Evolutionary conservation across 345 rosid genomes (phyloP).

Genomic region (Murraya paniculata): DNA sequence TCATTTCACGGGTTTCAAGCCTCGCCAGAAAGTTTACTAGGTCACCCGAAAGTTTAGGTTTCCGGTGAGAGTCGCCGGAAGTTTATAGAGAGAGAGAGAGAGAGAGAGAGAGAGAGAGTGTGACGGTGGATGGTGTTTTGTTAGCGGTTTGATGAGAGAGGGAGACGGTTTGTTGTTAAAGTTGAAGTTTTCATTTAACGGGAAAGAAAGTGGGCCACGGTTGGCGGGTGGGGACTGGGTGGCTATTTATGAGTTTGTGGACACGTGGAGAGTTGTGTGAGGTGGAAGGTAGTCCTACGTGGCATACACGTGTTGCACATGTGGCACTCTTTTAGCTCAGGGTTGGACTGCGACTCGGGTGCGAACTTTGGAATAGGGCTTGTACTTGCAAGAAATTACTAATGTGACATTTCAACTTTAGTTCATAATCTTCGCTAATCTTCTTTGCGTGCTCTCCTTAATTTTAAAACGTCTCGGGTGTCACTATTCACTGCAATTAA

Average conservation of each 20-base stretch:
- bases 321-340: background rate
- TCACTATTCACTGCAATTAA: too few species aligned
- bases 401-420: background rate
- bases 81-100: background rate
- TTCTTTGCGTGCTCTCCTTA: too few species aligned
- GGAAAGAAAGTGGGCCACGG: slow-evolving; percentile 5
- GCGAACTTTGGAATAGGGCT: background rate
- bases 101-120: background rate
- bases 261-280: slow-evolving; percentile 18
- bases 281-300: slow-evolving; percentile 18
- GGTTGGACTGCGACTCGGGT: background rate
- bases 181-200: slow-evolving; percentile 7
- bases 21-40: background rate
- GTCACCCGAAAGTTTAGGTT: background rate
- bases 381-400: background rate
- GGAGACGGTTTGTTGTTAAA: background rate
- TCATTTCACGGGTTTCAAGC: background rate
- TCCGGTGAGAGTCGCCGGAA: slow-evolving; percentile 11
- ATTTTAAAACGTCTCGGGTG: too few species aligned
- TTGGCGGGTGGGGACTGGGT: background rate
- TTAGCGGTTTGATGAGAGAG: background rate
- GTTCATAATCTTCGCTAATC: background rate
- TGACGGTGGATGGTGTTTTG: background rate
- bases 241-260: slow-evolving; percentile 14
- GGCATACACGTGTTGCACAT: slow-evolving; percentile 16